Conservation (phyloP, 495 filamentous ascomycete species). For the Astrocystis sublimbata region DNA sequence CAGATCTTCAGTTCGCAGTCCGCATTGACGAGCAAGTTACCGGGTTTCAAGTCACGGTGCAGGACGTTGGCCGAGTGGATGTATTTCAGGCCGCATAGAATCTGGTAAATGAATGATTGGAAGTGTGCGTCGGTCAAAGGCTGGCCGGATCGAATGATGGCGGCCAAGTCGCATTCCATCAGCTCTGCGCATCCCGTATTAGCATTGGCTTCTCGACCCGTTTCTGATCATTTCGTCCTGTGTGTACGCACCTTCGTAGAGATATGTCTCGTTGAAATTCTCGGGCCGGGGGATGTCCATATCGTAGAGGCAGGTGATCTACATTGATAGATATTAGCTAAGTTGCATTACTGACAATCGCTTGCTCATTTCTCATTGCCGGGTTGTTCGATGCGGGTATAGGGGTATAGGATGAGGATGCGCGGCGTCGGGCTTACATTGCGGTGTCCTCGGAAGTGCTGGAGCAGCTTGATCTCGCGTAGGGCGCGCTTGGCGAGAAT, state of each 20-base stretch:
- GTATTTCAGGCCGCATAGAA: conserved; percentile 94
- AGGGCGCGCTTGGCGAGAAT: conserved; percentile 96
- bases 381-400: background rate
- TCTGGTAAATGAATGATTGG: conserved; percentile 94
- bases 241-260: conserved; percentile 80
- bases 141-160: conserved; percentile 95
- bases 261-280: conserved; percentile 98
- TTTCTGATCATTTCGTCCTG: background rate
- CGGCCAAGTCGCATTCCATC: conserved; percentile 98
- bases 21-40: conserved; percentile 95
- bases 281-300: conserved; percentile 99
- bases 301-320: conserved; percentile 99
- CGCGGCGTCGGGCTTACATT: conserved; percentile 44
- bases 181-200: conserved; percentile 63
- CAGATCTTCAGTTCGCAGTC: conserved; percentile 99
- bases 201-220: conserved; percentile 5
- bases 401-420: background rate
- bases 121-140: conserved; percentile 95
- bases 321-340: conserved; percentile 20
- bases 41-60: conserved; percentile 94
- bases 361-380: too few species aligned
- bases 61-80: conserved; percentile 98
- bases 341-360: background rate
- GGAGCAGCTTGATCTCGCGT: conserved; percentile 96
- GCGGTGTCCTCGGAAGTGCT: conserved; percentile 86